phyloP scores from a whole-genome alignment of 495 filamentous ascomycete species.

The Penicillium salamii region DNA sequence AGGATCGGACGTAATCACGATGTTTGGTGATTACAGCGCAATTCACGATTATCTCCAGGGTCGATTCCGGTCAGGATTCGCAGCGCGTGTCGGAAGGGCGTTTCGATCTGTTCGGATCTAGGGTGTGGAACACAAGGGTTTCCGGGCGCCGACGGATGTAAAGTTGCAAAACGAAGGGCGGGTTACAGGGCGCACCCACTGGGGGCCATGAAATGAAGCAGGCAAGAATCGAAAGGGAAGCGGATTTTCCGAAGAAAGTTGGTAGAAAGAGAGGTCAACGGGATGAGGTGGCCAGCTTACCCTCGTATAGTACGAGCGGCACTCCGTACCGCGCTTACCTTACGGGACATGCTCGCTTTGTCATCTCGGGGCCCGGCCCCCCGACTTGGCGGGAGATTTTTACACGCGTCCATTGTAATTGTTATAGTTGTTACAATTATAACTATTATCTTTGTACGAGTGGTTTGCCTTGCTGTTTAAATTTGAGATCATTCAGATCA shows the following conservation, averaged over 20 bases:
- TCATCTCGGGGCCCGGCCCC: neutral
- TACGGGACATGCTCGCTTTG: neutral
- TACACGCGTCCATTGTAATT: constrained; percentile 4
- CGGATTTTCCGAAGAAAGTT: neutral
- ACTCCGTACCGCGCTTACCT: constrained; percentile 7
- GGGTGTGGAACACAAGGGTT: neutral
- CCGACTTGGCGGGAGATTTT: neutral
- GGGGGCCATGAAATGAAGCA: constrained; percentile 4
- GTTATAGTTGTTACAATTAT: no score
- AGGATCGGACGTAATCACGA: constrained; percentile 2
- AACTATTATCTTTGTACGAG: no score
- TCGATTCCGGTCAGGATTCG: no score
- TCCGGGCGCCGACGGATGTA: constrained; percentile 5
- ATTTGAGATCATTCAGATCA: no score
- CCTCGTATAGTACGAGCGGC: constrained; percentile 1
- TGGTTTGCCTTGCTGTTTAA: no score
- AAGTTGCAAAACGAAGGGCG: constrained; percentile 1
- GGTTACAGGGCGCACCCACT: constrained; percentile 5
- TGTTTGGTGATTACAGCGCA: neutral
- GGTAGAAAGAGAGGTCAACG: constrained; percentile 1
- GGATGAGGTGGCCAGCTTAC: constrained; percentile 5
- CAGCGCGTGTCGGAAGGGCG: no score
- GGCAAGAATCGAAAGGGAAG: neutral
- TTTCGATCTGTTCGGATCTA: neutral
- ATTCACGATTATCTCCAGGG: constrained; percentile 2